phyloP scores from a whole-genome alignment of 2,329 filamentous ascomycete genomes.

The Apiospora malaysiana region DNA sequence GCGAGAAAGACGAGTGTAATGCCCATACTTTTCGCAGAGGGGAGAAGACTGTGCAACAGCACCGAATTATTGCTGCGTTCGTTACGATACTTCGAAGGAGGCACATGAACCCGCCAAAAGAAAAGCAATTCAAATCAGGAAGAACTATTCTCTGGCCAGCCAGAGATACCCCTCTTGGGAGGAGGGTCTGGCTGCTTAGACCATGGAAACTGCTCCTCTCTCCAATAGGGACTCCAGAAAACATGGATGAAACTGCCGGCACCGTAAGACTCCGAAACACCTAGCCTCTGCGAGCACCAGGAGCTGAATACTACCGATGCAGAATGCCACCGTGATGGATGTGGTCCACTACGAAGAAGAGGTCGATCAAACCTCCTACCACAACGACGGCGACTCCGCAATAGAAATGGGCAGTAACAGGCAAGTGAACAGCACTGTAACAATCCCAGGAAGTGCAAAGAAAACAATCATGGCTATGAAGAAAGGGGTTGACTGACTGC shows the following conservation, averaged over 20 bases:
- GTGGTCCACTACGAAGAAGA: not conserved
- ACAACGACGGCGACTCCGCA: not conserved
- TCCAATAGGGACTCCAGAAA: not conserved
- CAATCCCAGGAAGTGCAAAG: not conserved
- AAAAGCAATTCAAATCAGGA: not conserved
- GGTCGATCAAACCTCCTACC: not conserved
- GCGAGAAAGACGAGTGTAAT: not conserved
- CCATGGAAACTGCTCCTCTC: not conserved
- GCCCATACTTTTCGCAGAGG: not conserved
- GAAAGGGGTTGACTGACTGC: not conserved
- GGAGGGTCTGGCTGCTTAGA: not conserved
- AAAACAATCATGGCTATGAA: not conserved
- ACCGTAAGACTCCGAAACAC: conserved; percentile 3
- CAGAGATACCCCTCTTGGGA: not conserved
- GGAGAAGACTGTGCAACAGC: not conserved
- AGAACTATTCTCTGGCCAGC: not conserved
- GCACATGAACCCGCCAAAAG: not conserved
- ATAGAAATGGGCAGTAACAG: conserved; percentile 12
- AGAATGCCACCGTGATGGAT: conserved; percentile 11
- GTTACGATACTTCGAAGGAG: not conserved
- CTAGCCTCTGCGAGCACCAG: not conserved
- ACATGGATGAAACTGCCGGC: not conserved
- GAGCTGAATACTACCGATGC: not conserved
- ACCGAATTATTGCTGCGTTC: not conserved
- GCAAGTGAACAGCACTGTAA: not conserved